Base-by-base conservation (phyloP, 306 rosid genomes). In the Arachis hypogaea region DNA sequence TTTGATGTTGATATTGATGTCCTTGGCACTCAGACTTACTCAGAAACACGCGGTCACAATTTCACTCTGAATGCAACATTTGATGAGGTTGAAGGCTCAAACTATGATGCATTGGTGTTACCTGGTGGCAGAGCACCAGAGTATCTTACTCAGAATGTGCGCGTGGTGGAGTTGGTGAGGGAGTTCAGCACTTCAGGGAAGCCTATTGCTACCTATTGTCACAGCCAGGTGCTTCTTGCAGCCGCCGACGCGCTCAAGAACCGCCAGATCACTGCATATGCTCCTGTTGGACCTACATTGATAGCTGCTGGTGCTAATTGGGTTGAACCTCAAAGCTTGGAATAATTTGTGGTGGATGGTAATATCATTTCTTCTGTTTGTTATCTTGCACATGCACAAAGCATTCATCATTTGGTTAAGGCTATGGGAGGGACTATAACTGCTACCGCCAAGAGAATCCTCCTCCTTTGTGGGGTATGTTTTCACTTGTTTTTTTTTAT, bases 111-210 rank as follows among this genome's bases (percentile, higher is more conserved):
- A 58, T 54, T 90, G 79, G 61, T 85, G 66, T 66, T 90, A 50
- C 82, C 88, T 0, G 90, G 96, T 76, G 96, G 92, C 8, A 82
- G 96, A 67, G 89, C 96, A 36, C 92, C 96, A 38, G 92, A 87
- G 69, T 87, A 90, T 82, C 89, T 87, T 40, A 88, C 92, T 59
- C 16, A 84, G 56, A 58, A 85, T 80, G 69, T 70, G 11, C 71
- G 58, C 6, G 90, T 87, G 66, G 7, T 73, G 56, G 78, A 75
- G 4, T 77, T 87, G 81, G 90, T 80, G 74, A 51, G 44, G 9
- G 61, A 82, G 36, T 82, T 90, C 75, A 41, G 81, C 3, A 66
- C 52, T 50, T 64, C 85, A 2, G 67, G 78, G 43, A 85, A 87
- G 78, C 84, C 85, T 44, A 78, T 90, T 69, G 82, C 86, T 66